These are phyloP conservation scores for Apiotrichum sp. DNA, from an alignment of 1,284 basidiomycete genomes.

Conservation along the genomic window DNA sequence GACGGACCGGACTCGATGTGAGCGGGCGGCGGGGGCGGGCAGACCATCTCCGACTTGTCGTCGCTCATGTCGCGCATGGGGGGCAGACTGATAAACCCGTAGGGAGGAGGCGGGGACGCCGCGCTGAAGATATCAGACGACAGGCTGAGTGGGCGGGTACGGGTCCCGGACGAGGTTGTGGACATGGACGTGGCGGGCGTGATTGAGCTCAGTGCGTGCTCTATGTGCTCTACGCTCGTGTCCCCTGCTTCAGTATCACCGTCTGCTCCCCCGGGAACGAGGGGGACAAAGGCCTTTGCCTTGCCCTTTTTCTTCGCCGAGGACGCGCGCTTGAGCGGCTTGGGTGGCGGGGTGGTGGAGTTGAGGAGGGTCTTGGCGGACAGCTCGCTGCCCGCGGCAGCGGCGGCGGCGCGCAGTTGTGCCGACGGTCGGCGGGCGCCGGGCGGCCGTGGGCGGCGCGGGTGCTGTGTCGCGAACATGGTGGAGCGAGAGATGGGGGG, in stretches of 20 bases:
- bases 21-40: slow-evolving; percentile 14
- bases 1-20: slow-evolving; percentile 15
- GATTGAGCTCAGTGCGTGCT: no score
- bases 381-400: background rate
- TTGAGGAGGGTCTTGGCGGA: background rate
- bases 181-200: background rate
- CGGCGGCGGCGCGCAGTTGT: background rate
- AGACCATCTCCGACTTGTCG: background rate
- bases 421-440: background rate
- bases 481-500: background rate
- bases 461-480: background rate
- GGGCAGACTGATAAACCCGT: background rate
- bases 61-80: background rate
- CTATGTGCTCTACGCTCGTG: background rate
- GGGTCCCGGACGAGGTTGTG: background rate
- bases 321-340: background rate
- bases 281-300: background rate
- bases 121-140: slow-evolving; percentile 2
- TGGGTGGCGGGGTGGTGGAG: background rate
- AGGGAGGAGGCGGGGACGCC: slow-evolving; percentile 13
- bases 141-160: slow-evolving; percentile 9
- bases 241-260: background rate
- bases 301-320: background rate
- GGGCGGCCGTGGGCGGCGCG: background rate
- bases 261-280: background rate